Evolutionary conservation across 306 rosid genomes (phyloP).

Genomic region (Sicyos edulis): DNA sequence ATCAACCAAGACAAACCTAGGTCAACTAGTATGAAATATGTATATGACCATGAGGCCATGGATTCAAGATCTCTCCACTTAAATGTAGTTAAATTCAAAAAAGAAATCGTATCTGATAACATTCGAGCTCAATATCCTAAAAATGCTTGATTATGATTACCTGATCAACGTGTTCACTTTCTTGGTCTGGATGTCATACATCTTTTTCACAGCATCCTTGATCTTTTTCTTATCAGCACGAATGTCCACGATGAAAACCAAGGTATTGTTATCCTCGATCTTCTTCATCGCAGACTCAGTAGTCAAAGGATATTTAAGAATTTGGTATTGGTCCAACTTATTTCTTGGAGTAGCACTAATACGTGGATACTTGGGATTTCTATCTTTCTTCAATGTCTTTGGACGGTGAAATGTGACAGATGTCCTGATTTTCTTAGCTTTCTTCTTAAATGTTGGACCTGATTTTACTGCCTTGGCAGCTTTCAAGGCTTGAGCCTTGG

Average conservation of each 20-base stretch:
- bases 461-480: conserved; percentile 87
- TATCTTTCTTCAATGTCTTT: conserved; percentile 61
- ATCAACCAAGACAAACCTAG: background rate
- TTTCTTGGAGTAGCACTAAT: conserved; percentile 59
- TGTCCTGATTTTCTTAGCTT: conserved; percentile 75
- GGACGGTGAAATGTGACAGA: conserved; percentile 84
- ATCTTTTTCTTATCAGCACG: no score
- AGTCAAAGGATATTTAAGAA: conserved; percentile 47
- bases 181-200: no score
- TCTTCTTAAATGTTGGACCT: conserved; percentile 64
- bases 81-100: no score
- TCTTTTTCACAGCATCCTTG: no score
- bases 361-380: conserved; percentile 71
- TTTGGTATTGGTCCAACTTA: conserved; percentile 63
- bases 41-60: no score
- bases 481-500: conserved; percentile 84
- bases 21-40: no score
- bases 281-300: conserved; percentile 15
- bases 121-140: background rate
- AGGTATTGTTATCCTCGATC: no score
- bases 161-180: conserved; percentile 42
- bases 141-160: conserved; percentile 26
- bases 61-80: no score
- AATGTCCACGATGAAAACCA: no score
- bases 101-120: background rate